Percentiles rank a stretch among this genome's conserved stretches.
These are phyloP conservation scores for Elaeis guineensis DNA, from an alignment of 176 grass and related monocot genomes.

Conservation along the genomic window DNA sequence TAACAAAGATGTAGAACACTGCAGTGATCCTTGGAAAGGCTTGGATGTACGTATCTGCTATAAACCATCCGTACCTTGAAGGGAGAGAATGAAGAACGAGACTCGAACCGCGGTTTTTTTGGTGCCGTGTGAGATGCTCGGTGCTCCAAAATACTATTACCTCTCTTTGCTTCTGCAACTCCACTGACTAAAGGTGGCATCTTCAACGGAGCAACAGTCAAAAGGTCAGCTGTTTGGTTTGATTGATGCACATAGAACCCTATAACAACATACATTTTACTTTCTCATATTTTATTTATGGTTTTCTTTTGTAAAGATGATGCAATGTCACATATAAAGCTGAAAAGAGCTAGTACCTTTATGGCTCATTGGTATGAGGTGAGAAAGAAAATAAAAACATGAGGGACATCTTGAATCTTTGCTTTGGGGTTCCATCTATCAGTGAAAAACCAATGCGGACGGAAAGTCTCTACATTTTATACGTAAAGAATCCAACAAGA, in stretches of 20 bases:
- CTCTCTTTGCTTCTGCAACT: slow-evolving; percentile 25
- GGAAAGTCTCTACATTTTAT: too few species aligned
- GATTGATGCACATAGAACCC: slow-evolving; percentile 1
- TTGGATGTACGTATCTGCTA: too few species aligned
- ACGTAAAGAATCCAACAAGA: too few species aligned
- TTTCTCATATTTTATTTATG: background rate
- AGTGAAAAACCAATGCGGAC: too few species aligned
- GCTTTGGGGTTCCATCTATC: too few species aligned
- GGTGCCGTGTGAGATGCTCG: slow-evolving; percentile 18
- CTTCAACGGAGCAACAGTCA: slow-evolving; percentile 17
- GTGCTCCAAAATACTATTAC: slow-evolving; percentile 20
- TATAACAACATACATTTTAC: slow-evolving; percentile 8
- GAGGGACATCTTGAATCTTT: too few species aligned
- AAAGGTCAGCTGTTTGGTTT: slow-evolving; percentile 3
- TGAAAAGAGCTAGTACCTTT: slow-evolving; percentile 35
- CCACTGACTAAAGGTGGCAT: slow-evolving; percentile 30
- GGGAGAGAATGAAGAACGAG: slow-evolving; percentile 51
- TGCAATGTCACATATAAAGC: slow-evolving; percentile 53
- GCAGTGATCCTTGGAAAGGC: too few species aligned
- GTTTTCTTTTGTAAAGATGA: slow-evolving; percentile 30
- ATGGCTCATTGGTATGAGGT: slow-evolving; percentile 15
- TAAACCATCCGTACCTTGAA: slow-evolving; percentile 47
- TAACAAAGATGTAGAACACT: too few species aligned
- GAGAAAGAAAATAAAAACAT: background rate
- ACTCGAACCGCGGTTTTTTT: slow-evolving; percentile 41